Base-by-base conservation (phyloP, 768 basidiomycete species). In the Psilocybe sp. region DNA sequence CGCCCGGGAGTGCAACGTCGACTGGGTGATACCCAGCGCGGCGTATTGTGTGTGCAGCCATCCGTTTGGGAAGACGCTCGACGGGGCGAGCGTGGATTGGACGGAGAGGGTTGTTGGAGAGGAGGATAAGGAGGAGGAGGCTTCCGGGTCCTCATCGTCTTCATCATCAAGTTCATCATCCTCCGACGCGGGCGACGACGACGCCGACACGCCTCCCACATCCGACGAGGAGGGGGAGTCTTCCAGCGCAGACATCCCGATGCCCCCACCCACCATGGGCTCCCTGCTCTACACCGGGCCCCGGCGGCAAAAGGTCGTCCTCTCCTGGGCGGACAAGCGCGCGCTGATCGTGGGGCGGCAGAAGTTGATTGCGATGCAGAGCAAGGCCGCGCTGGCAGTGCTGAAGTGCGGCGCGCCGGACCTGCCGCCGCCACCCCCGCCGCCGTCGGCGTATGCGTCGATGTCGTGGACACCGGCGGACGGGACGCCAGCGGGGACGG, bases 31-130 rank as follows among this genome's bases (percentile, higher is more conserved):
- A 11, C 72, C 73, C 6, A 49, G 64, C 13, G 65, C 69, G 43
- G 57, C 69, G 32, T 71, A 72, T 55, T 71, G 70, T 55, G 63
- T 71, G 23, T 64, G 64, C 57, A 70, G 63, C 51, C 66, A 69
- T 50, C 66, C 70, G 8, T 58, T 71, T 37, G 61, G 62, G 40
- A 69, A 71, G 50, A 69, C 68, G 2, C 60, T 72, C n/a, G 70
- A 73, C 42, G 59, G 64, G 20, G 61, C 66, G 7, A 28, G 23
- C 23, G 23, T 28, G 23, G 23, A 28, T 28, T 28, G 23, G 23
- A 7, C 23, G 23, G 23, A 28, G 7, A 28, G 23, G 23, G 23
- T 4, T 28, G 23, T 28, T 3, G 23, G 23, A 3, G 23, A 28
- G 23, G 23, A 3, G 23, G 23, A 28, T 3, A 7, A 28, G 23